These are phyloP conservation scores for Lophium mytilinum DNA, from an alignment of 495 filamentous ascomycete species.

Conservation along the genomic window DNA sequence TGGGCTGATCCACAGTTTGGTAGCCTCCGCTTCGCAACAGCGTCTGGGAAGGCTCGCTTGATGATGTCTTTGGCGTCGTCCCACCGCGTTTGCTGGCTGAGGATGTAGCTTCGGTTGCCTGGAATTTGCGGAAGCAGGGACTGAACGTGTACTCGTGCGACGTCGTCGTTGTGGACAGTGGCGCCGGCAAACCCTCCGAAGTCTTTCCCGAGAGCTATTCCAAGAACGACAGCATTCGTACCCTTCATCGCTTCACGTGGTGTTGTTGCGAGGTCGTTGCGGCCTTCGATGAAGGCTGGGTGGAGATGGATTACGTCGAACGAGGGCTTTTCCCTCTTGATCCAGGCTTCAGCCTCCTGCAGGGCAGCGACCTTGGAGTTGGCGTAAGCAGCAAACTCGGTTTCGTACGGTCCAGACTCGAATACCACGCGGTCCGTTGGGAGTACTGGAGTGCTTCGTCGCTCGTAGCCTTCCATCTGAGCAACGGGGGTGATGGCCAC, in stretches of 20 bases:
- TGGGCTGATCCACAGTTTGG: slow-evolving; percentile 33
- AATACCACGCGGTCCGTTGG: slow-evolving; percentile 9
- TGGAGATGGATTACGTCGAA: slow-evolving; percentile 14
- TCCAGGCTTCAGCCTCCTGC: slow-evolving; percentile 11
- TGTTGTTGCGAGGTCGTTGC: slow-evolving; percentile 8
- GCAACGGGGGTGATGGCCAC: slow-evolving; percentile 4
- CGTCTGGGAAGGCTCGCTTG: slow-evolving; percentile 35
- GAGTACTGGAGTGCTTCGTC: not conserved
- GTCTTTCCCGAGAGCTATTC: slow-evolving; percentile 30
- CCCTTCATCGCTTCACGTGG: slow-evolving; percentile 25
- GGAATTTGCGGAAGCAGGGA: slow-evolving; percentile 35
- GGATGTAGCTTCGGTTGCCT: slow-evolving; percentile 37
- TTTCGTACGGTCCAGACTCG: slow-evolving; percentile 2
- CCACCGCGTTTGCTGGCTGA: slow-evolving; percentile 33
- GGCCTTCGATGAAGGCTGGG: slow-evolving; percentile 13
- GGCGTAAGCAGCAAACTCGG: slow-evolving; percentile 10
- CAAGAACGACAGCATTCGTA: slow-evolving; percentile 34
- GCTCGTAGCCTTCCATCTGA: slow-evolving; percentile 8
- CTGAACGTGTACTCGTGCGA: slow-evolving; percentile 37
- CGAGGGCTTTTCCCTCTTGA: not conserved
- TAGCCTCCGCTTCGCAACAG: slow-evolving; percentile 35
- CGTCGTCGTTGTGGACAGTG: slow-evolving; percentile 39
- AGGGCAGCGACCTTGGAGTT: slow-evolving; percentile 17
- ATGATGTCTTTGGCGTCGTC: slow-evolving; percentile 38
- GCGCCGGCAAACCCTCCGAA: slow-evolving; percentile 30